phyloP scores from a whole-genome alignment of 2,329 filamentous ascomycete species.

The Septoria linicola region DNA sequence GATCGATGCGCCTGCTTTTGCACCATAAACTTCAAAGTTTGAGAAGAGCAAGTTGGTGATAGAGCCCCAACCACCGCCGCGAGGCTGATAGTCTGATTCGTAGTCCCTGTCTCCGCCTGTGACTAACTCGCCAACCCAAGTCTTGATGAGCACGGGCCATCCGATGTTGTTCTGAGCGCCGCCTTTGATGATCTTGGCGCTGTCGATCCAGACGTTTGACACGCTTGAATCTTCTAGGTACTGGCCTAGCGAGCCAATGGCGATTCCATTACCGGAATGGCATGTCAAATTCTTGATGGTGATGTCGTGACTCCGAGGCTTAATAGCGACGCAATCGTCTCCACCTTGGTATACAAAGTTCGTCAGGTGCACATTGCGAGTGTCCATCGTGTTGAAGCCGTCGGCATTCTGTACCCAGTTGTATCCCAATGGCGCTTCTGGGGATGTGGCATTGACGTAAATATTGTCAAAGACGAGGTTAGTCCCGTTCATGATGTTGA shows the following conservation, averaged over 20 bases:
- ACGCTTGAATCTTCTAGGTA: slow-evolving; percentile 57
- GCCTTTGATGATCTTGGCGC: slow-evolving; percentile 53
- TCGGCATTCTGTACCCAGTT: slow-evolving; percentile 61
- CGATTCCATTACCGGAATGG: slow-evolving; percentile 53
- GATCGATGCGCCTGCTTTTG: slow-evolving; percentile 47
- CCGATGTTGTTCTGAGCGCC: slow-evolving; percentile 51
- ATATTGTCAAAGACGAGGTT: slow-evolving; percentile 55
- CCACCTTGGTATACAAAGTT: slow-evolving; percentile 58
- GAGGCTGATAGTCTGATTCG: slow-evolving; percentile 50
- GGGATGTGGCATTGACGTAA: slow-evolving; percentile 51
- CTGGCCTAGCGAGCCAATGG: slow-evolving; percentile 55
- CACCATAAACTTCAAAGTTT: slow-evolving; percentile 53
- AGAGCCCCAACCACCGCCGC: slow-evolving; percentile 56
- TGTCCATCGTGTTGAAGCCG: slow-evolving; percentile 59
- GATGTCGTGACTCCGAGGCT: slow-evolving; percentile 62
- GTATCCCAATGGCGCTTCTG: slow-evolving; percentile 50
- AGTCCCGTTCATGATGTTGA: slow-evolving; percentile 60
- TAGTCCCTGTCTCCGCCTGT: slow-evolving; percentile 38
- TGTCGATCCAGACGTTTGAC: slow-evolving; percentile 49
- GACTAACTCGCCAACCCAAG: no score
- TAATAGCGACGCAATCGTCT: slow-evolving; percentile 62
- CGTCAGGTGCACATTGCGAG: slow-evolving; percentile 49
- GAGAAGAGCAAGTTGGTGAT: slow-evolving; percentile 53
- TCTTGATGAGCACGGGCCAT: slow-evolving; percentile 44
- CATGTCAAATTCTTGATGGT: slow-evolving; percentile 56